A percentile compares a stretch with the other conserved stretches of the same genome.
These are phyloP conservation scores for Gymnopus androsaceus DNA, from an alignment of 1,284 basidiomycete species.

Conservation along the genomic window DNA sequence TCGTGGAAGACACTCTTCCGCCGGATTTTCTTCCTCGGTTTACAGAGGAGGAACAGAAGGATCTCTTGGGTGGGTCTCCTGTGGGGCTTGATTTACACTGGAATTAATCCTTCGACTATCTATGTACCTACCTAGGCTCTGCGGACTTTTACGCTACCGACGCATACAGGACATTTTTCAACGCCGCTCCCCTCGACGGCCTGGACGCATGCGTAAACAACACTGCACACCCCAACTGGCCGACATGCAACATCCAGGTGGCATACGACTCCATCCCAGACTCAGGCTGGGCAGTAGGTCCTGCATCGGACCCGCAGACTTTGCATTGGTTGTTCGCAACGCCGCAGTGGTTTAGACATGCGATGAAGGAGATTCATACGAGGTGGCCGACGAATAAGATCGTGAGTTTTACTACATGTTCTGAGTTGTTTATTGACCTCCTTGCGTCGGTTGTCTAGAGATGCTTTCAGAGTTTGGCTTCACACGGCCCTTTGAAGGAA, in stretches of 20 bases:
- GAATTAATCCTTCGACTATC: not conserved
- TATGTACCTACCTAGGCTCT: no score
- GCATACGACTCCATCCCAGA: not conserved
- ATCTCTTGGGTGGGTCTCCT: conserved; percentile 35
- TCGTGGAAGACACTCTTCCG: conserved; percentile 46
- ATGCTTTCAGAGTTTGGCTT: conserved; percentile 51
- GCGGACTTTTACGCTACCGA: conserved; percentile 54
- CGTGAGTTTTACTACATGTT: conserved; percentile 36
- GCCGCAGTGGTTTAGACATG: conserved; percentile 39
- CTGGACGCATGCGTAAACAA: conserved; percentile 41
- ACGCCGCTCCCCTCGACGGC: conserved; percentile 42
- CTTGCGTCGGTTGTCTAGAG: no score
- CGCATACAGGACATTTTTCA: conserved; percentile 41
- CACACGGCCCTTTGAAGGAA: conserved; percentile 42
- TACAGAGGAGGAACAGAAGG: conserved; percentile 42
- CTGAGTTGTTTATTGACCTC: no score
- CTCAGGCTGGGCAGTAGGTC: conserved; percentile 45
- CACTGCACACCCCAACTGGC: conserved; percentile 44
- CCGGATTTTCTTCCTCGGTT: conserved; percentile 45
- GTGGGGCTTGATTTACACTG: not conserved
- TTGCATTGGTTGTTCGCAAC: conserved; percentile 45
- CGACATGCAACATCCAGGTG: conserved; percentile 39
- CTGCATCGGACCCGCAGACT: conserved; percentile 41
- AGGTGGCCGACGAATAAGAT: conserved; percentile 50
- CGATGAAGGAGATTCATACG: conserved; percentile 36